A percentile compares a stretch with the other conserved stretches of the same genome.
phyloP scores from a whole-genome alignment of 108 stramenopile genomes.

The Poteriospumella lacustris region DNA sequence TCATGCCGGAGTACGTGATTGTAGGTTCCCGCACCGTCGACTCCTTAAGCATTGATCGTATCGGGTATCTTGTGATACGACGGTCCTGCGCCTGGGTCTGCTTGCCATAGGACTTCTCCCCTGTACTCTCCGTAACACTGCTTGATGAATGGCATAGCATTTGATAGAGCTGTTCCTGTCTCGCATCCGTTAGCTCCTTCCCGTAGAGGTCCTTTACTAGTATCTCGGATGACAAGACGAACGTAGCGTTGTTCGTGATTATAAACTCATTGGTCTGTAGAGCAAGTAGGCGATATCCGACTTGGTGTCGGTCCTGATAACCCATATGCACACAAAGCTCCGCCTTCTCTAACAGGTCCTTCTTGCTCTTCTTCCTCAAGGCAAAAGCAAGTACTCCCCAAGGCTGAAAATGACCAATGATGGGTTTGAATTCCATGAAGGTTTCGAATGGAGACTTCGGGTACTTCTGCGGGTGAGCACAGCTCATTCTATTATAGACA shows the following conservation, averaged over 20 bases:
- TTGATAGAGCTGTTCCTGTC: constrained; percentile 7
- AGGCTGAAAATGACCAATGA: background rate
- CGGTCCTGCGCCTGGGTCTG: constrained; percentile 5
- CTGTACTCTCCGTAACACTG: constrained; percentile 6
- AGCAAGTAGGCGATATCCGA: no score
- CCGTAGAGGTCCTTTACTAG: constrained; percentile 6
- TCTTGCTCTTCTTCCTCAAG: background rate
- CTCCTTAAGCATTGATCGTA: constrained; percentile 7
- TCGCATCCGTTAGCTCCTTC: constrained; percentile 6
- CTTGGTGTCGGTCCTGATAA: no score
- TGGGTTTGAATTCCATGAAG: background rate
- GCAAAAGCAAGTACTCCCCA: background rate
- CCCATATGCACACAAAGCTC: background rate
- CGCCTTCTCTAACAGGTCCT: background rate
- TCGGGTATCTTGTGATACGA: constrained; percentile 7
- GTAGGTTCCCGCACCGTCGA: constrained; percentile 5
- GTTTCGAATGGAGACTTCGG: background rate
- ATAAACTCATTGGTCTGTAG: no score
- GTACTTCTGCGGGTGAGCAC: background rate
- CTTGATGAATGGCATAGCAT: constrained; percentile 7
- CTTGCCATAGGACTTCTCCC: constrained; percentile 6
- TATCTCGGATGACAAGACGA: no score
- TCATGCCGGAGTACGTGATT: constrained; percentile 6
- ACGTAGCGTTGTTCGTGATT: no score
- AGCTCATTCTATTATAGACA: constrained; percentile 10